A percentile compares a stretch with the other conserved stretches of the same genome.
Evolutionary conservation across 352 stramenopile species (phyloP).

Genomic region (Globisporangium echinulatum): DNA sequence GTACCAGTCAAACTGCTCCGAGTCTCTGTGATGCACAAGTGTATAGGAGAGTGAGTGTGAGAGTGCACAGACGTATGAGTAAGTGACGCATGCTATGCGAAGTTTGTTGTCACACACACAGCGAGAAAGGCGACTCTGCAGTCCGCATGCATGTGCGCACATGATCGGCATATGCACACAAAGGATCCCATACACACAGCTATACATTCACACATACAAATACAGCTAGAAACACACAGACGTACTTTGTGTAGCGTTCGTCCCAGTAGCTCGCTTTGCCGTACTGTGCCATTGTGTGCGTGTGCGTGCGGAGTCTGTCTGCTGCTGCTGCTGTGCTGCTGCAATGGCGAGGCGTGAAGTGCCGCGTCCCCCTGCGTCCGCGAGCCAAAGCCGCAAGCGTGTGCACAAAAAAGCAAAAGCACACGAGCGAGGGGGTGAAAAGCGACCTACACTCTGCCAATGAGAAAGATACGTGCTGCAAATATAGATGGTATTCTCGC

Average conservation of each 20-base stretch:
- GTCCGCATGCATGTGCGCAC: no score
- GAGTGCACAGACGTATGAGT: background rate
- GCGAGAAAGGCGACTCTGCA: no score
- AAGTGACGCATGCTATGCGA: no score
- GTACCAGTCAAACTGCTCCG: slow-evolving; percentile 94
- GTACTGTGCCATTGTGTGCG: slow-evolving; percentile 78
- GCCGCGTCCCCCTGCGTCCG: background rate
- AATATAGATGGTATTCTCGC: no score
- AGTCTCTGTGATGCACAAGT: slow-evolving; percentile 44
- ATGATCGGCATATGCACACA: no score
- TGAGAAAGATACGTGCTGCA: no score
- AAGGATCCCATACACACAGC: no score
- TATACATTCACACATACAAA: background rate
- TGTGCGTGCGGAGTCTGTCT: background rate
- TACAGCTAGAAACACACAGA: background rate
- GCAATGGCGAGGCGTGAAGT: slow-evolving; percentile 4
- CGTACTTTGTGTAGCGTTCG: slow-evolving; percentile 92
- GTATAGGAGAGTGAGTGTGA: background rate
- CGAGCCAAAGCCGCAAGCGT: slow-evolving; percentile 1
- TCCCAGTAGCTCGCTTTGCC: slow-evolving; percentile 93
- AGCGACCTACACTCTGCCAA: no score
- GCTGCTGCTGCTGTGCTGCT: slow-evolving; percentile 1
- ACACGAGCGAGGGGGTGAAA: no score
- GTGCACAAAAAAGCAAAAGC: background rate
- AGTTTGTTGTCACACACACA: no score